Conservation (phyloP, 768 basidiomycete species). For the Cystobasidium onofrii region DNA sequence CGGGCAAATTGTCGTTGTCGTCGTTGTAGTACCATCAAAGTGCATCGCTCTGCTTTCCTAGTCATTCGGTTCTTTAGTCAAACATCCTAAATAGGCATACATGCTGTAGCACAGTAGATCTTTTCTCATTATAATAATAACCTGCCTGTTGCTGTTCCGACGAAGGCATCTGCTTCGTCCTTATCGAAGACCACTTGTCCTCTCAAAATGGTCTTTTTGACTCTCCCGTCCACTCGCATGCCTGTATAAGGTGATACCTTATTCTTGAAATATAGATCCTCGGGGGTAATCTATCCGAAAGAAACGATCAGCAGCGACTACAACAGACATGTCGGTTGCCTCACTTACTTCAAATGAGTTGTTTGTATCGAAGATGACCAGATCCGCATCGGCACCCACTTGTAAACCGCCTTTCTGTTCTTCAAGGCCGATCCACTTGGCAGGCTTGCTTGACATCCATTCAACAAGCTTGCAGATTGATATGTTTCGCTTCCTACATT, state of each 20-base stretch:
- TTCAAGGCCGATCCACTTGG: constrained; percentile 67
- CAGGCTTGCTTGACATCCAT: constrained; percentile 70
- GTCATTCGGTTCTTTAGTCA: background rate
- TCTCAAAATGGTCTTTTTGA: constrained; percentile 69
- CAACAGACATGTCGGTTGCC: background rate
- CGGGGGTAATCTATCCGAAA: background rate
- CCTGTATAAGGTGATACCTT: constrained; percentile 86
- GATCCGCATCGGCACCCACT: constrained; percentile 74
- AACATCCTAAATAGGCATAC: background rate
- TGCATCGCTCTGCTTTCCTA: background rate
- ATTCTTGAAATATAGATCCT: constrained; percentile 74
- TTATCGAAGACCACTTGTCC: constrained; percentile 58
- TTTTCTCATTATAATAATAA: constrained; percentile 32
- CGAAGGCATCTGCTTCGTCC: background rate
- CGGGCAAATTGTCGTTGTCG: background rate
- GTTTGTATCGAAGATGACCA: constrained; percentile 71
- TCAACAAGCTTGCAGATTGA: constrained; percentile 57
- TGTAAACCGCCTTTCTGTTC: constrained; percentile 62
- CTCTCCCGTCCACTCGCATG: constrained; percentile 59
- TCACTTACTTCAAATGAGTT: constrained; percentile 42
- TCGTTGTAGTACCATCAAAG: background rate
- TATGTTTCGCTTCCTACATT: constrained; percentile 58
- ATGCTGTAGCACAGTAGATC: background rate
- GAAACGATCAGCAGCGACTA: background rate
- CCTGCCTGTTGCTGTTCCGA: constrained; percentile 17